phyloP scores from a whole-genome alignment of 2,329 filamentous ascomycete species.

The Fusarium anguioides region DNA sequence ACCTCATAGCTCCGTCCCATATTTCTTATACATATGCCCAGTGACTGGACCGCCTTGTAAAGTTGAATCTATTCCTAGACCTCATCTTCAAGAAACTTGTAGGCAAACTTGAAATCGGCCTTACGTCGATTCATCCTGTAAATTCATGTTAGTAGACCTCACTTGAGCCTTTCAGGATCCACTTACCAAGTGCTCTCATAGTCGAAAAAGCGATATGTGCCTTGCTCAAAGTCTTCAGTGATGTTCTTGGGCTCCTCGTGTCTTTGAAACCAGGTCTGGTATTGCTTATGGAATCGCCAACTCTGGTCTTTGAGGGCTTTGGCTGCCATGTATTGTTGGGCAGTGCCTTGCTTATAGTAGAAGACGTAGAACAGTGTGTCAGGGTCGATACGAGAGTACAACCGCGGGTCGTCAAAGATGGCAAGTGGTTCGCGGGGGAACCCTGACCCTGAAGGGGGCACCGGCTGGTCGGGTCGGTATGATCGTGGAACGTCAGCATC shows the following conservation, averaged over 20 bases:
- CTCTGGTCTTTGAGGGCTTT: conserved; percentile 98
- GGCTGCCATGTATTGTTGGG: conserved; percentile 94
- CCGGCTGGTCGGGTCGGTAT: conserved; percentile 85
- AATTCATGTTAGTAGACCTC: conserved; percentile 30
- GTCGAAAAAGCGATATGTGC: conserved; percentile 98
- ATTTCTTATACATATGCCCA: conserved; percentile 14
- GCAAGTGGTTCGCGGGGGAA: conserved; percentile 93
- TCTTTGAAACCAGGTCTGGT: conserved; percentile 98
- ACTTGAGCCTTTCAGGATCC: neutral
- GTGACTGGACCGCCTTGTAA: neutral
- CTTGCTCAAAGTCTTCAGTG: conserved; percentile 98
- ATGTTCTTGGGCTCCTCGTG: conserved; percentile 99
- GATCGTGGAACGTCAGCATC: conserved; percentile 86
- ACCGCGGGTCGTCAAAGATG: conserved; percentile 88
- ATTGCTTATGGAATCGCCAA: conserved; percentile 99
- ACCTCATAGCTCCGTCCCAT: conserved; percentile 31
- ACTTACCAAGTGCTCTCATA: conserved; percentile 98
- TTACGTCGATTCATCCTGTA: conserved; percentile 97
- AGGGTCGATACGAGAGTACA: conserved; percentile 91
- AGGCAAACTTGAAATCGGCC: conserved; percentile 97
- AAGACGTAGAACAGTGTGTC: conserved; percentile 99
- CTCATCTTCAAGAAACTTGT: conserved; percentile 97
- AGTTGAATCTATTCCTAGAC: conserved; percentile 58
- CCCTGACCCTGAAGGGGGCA: conserved; percentile 78
- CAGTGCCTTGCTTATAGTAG: conserved; percentile 97